A percentile compares a stretch with the other conserved stretches of the same genome.
These are phyloP conservation scores for Metschnikowia sp. DNA, from an alignment of 805 yeast species.

Conservation along the genomic window DNA sequence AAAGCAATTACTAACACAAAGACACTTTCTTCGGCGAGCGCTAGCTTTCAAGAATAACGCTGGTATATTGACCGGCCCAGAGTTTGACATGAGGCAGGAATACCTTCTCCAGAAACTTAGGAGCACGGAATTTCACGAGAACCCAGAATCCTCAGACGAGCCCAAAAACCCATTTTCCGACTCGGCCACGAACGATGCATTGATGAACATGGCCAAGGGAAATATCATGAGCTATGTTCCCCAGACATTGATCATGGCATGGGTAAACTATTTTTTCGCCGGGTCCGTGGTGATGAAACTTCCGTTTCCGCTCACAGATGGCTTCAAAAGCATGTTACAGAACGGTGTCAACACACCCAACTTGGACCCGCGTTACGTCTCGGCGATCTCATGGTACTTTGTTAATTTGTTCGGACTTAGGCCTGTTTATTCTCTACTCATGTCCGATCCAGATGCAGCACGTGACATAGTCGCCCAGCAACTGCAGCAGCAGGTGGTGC, in stretches of 20 bases:
- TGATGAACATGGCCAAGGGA: conserved; percentile 75
- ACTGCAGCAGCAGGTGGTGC: conserved; percentile 38
- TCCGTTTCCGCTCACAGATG: conserved; percentile 87
- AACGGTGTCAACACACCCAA: conserved; percentile 81
- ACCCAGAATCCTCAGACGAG: conserved; percentile 36
- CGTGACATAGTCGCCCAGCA: conserved; percentile 43
- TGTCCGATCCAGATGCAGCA: conserved; percentile 50
- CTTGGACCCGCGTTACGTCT: conserved; percentile 87
- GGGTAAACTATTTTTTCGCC: conserved; percentile 91
- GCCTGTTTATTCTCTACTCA: conserved; percentile 69
- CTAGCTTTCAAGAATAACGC: conserved; percentile 54
- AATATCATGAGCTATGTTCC: conserved; percentile 84
- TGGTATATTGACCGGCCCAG: conserved; percentile 46
- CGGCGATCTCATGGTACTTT: conserved; percentile 94
- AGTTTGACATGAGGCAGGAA: conserved; percentile 52
- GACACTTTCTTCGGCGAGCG: conserved; percentile 59
- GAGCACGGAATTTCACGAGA: conserved; percentile 54
- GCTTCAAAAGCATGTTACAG: conserved; percentile 91
- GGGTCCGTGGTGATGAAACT: conserved; percentile 78
- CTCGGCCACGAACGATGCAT: conserved; percentile 64
- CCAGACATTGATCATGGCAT: conserved; percentile 91
- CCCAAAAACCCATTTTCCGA: conserved; percentile 66
- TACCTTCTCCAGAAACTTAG: conserved; percentile 47
- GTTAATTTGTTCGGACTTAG: conserved; percentile 80
- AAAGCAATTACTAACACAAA: conserved; percentile 5